Conservation (phyloP, 805 yeast genomes). For the Candida namnaoensis region DNA sequence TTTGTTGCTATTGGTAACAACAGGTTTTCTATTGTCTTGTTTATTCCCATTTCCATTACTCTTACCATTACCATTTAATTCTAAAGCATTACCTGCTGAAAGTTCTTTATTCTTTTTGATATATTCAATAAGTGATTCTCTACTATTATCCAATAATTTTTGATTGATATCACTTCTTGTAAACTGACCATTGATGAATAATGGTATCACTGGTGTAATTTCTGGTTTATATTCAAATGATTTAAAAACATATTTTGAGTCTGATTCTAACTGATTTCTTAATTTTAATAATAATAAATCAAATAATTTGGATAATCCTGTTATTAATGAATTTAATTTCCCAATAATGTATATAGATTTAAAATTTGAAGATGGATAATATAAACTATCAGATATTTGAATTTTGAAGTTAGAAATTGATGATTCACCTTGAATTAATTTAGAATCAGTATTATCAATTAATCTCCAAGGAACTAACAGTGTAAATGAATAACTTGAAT, state of each 20-base stretch:
- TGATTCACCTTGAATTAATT: too few species aligned
- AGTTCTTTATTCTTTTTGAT: neutral
- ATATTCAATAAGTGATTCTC: conserved; percentile 1
- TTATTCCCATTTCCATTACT: neutral
- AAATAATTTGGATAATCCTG: neutral
- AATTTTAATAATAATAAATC: neutral
- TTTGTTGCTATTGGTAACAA: neutral
- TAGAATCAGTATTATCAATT: too few species aligned
- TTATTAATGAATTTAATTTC: neutral
- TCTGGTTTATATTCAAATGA: conserved; percentile 2
- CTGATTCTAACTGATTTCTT: neutral
- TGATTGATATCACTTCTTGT: conserved; percentile 6
- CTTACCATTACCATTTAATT: neutral
- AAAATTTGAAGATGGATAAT: conserved; percentile 9
- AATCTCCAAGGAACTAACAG: neutral
- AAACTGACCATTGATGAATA: neutral
- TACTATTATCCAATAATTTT: conserved; percentile 5
- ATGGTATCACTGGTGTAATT: conserved; percentile 5
- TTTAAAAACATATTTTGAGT: too few species aligned
- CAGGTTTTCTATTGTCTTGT: neutral
- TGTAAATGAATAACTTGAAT: neutral
- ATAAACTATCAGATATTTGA: neutral
- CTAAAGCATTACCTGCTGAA: neutral
- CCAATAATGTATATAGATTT: conserved; percentile 3
- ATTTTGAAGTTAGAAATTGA: too few species aligned